Percentiles rank a stretch among this genome's conserved stretches.
Evolutionary conservation across 208 protist genomes (phyloP).

Genomic region (Leishmania amazonensis): DNA sequence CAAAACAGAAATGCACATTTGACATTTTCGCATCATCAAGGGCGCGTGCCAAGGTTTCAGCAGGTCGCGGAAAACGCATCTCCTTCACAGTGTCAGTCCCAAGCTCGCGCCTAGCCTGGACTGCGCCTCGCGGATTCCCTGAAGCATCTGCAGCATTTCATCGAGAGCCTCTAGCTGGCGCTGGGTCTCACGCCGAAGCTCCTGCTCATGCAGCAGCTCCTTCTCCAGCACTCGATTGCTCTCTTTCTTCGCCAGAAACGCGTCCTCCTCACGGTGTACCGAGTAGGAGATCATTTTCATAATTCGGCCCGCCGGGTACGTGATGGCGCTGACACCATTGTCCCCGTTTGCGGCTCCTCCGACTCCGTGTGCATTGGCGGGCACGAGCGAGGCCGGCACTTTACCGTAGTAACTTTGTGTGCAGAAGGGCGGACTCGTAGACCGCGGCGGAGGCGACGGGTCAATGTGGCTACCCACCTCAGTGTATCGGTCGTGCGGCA

Average conservation of each 20-base stretch:
- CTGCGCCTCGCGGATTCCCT: slow-evolving; percentile 27
- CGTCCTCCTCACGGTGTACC: slow-evolving; percentile 59
- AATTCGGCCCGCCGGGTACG: slow-evolving; percentile 38
- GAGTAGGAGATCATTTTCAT: slow-evolving; percentile 60
- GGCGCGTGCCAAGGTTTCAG: not conserved
- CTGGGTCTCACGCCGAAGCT: slow-evolving; percentile 31
- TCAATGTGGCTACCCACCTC: slow-evolving; percentile 8
- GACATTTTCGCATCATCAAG: not conserved
- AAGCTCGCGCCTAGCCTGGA: slow-evolving; percentile 9
- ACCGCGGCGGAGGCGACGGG: slow-evolving; percentile 17
- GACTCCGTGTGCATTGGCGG: slow-evolving; percentile 18
- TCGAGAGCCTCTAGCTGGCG: slow-evolving; percentile 32
- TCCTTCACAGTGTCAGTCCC: slow-evolving; percentile 7
- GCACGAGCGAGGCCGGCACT: slow-evolving; percentile 15
- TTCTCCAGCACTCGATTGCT: slow-evolving; percentile 70
- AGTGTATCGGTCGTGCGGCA: slow-evolving; percentile 1
- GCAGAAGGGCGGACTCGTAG: slow-evolving; percentile 21
- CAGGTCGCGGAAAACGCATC: not conserved
- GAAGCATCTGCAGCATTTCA: slow-evolving; percentile 19
- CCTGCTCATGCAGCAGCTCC: slow-evolving; percentile 52
- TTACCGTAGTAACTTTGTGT: slow-evolving; percentile 27
- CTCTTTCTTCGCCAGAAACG: slow-evolving; percentile 59
- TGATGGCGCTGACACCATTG: slow-evolving; percentile 9
- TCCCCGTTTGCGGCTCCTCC: slow-evolving; percentile 8
- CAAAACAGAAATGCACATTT: not conserved